Percentiles rank a stretch among this genome's conserved stretches.
These are phyloP conservation scores for Xylaria sp. DNA, from an alignment of 2,329 filamentous ascomycete species.

Conservation along the genomic window DNA sequence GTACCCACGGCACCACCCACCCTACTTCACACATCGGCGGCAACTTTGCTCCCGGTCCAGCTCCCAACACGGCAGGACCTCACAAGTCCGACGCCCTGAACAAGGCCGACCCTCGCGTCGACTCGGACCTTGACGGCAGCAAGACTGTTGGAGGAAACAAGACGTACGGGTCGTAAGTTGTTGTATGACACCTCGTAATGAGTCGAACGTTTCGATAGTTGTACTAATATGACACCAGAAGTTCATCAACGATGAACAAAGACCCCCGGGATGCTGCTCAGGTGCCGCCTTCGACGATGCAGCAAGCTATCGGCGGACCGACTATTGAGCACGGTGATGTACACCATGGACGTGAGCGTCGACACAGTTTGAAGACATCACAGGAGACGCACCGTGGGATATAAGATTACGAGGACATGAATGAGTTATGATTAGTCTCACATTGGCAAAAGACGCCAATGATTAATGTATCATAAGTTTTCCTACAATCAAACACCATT, in stretches of 20 bases:
- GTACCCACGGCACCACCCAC: constrained; percentile 37
- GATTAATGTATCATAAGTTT: constrained; percentile 25
- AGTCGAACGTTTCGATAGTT: neutral
- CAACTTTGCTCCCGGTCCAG: constrained; percentile 51
- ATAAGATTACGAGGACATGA: constrained; percentile 42
- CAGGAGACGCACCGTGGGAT: constrained; percentile 62
- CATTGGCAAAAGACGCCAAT: neutral
- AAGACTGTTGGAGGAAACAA: constrained; percentile 66
- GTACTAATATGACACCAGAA: neutral
- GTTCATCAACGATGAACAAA: constrained; percentile 35
- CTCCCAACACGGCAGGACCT: constrained; percentile 60
- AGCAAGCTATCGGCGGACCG: constrained; percentile 59
- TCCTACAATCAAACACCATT: constrained; percentile 18
- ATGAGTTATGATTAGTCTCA: constrained; percentile 22
- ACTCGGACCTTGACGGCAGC: constrained; percentile 65
- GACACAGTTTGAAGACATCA: constrained; percentile 59
- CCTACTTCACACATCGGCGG: constrained; percentile 43
- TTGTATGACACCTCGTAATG: constrained; percentile 38
- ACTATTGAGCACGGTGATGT: constrained; percentile 58
- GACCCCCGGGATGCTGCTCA: constrained; percentile 68
- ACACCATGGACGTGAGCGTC: constrained; percentile 56
- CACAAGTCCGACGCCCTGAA: constrained; percentile 65
- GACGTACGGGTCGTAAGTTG: constrained; percentile 58
- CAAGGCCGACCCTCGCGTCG: constrained; percentile 66
- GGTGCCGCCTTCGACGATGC: constrained; percentile 66